Percentiles rank a stretch among this genome's conserved stretches.
Evolutionary conservation across 1,284 basidiomycete species (phyloP).

Genomic region (Xerocomus minutiporus): DNA sequence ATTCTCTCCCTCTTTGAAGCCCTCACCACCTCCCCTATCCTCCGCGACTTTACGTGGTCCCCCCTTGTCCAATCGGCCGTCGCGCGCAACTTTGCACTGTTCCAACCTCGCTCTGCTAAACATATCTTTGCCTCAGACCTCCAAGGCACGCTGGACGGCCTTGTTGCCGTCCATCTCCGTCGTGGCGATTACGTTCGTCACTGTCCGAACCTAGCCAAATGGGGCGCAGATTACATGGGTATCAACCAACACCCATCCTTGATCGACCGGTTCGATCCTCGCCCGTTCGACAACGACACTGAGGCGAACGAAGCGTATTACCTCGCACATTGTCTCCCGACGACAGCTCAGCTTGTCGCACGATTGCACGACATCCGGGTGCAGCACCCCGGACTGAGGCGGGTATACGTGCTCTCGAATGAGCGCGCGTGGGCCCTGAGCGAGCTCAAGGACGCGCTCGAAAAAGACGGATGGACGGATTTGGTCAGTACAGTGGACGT

Average conservation of each 20-base stretch:
- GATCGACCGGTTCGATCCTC: conserved; percentile 46
- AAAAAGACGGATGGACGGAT: conserved; percentile 47
- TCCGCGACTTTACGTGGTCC: conserved; percentile 55
- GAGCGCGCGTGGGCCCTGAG: conserved; percentile 50
- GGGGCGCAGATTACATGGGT: conserved; percentile 50
- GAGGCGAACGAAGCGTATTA: conserved; percentile 34
- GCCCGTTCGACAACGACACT: conserved; percentile 16
- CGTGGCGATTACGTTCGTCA: conserved; percentile 63
- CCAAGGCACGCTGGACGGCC: conserved; percentile 36
- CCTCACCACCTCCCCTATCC: conserved; percentile 47
- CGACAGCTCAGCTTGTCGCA: conserved; percentile 47
- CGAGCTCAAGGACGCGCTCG: conserved; percentile 43
- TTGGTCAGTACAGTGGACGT: conserved; percentile 43
- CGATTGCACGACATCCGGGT: conserved; percentile 39
- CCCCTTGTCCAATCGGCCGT: conserved; percentile 52
- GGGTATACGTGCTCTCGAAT: conserved; percentile 57
- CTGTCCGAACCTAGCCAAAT: conserved; percentile 52
- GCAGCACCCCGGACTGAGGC: conserved; percentile 29
- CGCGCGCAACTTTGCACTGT: conserved; percentile 45
- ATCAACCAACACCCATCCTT: conserved; percentile 53
- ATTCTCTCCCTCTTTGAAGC: conserved; percentile 46
- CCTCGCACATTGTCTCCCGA: conserved; percentile 54
- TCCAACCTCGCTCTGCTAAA: conserved; percentile 33
- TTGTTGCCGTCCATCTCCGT: conserved; percentile 63
- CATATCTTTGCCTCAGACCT: conserved; percentile 15